phyloP scores from a whole-genome alignment of 148 eudicot species.

The Rhododendron griersonianum region DNA sequence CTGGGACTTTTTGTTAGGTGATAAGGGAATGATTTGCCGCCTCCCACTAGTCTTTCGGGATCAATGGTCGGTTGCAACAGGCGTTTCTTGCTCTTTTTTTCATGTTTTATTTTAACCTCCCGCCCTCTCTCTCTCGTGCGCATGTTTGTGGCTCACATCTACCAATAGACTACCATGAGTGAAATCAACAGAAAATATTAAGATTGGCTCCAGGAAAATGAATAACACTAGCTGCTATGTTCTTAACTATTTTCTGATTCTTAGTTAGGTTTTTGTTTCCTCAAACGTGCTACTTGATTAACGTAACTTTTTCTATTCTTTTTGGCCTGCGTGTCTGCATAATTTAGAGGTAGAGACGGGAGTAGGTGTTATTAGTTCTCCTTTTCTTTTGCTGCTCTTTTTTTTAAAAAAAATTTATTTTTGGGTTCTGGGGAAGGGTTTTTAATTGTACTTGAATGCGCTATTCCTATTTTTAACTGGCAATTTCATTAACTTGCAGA shows the following conservation, averaged over 20 bases:
- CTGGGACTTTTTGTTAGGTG: not conserved
- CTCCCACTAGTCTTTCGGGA: not conserved
- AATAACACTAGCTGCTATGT: not conserved
- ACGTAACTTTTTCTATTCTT: not conserved
- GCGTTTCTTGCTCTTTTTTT: not conserved
- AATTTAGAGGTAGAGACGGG: not conserved
- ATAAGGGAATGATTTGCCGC: not conserved
- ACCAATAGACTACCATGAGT: not conserved
- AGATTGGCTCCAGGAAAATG: not conserved
- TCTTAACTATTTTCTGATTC: not conserved
- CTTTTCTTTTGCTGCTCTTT: not conserved
- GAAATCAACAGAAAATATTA: not conserved
- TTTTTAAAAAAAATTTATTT: too few relatives aligned
- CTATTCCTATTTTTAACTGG: not conserved
- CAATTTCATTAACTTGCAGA: constrained; percentile 32
- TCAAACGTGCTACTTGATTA: not conserved
- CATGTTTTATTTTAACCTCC: not conserved
- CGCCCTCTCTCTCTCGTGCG: too few relatives aligned
- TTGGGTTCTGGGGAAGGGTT: not conserved
- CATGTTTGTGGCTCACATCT: not conserved
- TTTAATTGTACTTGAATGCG: not conserved
- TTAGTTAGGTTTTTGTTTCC: not conserved
- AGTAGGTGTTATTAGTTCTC: not conserved
- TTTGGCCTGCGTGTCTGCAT: not conserved
- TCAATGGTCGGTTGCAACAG: not conserved